A percentile compares a stretch with the other conserved stretches of the same genome.
phyloP scores from a whole-genome alignment of 768 basidiomycete genomes.

The Mycena belliarum region DNA sequence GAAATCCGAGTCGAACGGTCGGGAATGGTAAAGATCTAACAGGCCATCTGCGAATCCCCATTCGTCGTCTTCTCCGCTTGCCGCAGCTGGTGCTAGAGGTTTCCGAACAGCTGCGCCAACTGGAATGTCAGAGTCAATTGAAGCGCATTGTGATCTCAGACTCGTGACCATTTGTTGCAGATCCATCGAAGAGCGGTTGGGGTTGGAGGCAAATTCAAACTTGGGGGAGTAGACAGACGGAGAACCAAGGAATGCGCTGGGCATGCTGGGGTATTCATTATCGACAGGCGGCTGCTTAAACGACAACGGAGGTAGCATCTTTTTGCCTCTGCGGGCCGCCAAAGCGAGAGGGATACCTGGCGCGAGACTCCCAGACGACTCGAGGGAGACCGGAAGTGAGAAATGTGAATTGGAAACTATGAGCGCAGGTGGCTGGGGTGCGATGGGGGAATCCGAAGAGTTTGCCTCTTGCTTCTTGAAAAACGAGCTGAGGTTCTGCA shows the following conservation, averaged over 20 bases:
- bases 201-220: slow-evolving; percentile 28
- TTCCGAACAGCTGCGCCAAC: slow-evolving; percentile 5
- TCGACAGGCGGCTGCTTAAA: slow-evolving; percentile 21
- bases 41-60: slow-evolving; percentile 41
- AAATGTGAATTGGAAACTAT: slow-evolving; percentile 45
- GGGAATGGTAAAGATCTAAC: slow-evolving; percentile 16
- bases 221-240: slow-evolving; percentile 39
- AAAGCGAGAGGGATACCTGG: slow-evolving; percentile 26
- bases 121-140: slow-evolving; percentile 19
- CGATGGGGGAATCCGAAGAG: background rate
- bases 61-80: slow-evolving; percentile 29
- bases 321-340: slow-evolving; percentile 41
- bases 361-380: slow-evolving; percentile 31
- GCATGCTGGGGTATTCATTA: slow-evolving; percentile 41
- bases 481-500: slow-evolving; percentile 40
- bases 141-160: slow-evolving; percentile 41
- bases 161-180: slow-evolving; percentile 48
- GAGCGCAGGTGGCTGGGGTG: slow-evolving; percentile 36
- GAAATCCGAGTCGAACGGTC: slow-evolving; percentile 15
- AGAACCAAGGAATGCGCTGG: slow-evolving; percentile 45
- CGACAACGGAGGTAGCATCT: slow-evolving; percentile 32
- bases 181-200: slow-evolving; percentile 31
- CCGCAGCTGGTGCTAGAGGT: slow-evolving; percentile 6
- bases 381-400: slow-evolving; percentile 37
- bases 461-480: slow-evolving; percentile 32